Base-by-base conservation (phyloP, 108 stramenopile species). In the Pseudonitzschia pungens region DNA sequence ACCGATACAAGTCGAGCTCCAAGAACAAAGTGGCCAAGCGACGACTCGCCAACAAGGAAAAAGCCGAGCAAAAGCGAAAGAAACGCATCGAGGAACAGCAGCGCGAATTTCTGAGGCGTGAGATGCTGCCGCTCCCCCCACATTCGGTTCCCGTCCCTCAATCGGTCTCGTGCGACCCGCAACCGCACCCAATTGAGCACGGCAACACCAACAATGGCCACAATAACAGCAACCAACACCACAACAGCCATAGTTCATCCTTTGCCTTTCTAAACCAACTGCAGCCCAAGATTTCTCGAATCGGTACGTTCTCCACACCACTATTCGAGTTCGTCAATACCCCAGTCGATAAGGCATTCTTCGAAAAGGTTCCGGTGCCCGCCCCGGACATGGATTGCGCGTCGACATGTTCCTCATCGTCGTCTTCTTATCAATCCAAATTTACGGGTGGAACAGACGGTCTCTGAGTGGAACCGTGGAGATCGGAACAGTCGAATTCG, bases 21-120 rank as follows among this genome's bases (percentile, higher is more conserved):
- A 70, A 70, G 15, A 70, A 55, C 54, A 70, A 70, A 21, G 69
- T 70, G 3, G 51, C 69, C 24, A 70, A 55, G 54, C 24, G 69
- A 21, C 31, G 69, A 50, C 18, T 48, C 43, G 66, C 44, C 66
- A 67, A 50, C 28, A 67, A 67, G 44, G 28, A 48, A 14, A 67
- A 67, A 22, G 54, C 54, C 9, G 54, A 55, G 24, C 12, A 55
- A 20, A 55, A 55, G 26, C 21, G 54, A 55, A 26, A 24, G 54
- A 55, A 48, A 12, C 54, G 24, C 54, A 26, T 55, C 54, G 54
- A 55, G 26, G 24, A 55, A 21, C 54, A 55, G 10, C 54, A 55
- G 26, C 54, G 12, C 54, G 54, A 55, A 4, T 22, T 55, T 55
- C 54, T 55, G 9, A 12, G 26, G 24, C 21, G 26, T 20, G 54